Base-by-base conservation (phyloP, 2,329 filamentous ascomycete species). In the Trichocomaceae sp. region DNA sequence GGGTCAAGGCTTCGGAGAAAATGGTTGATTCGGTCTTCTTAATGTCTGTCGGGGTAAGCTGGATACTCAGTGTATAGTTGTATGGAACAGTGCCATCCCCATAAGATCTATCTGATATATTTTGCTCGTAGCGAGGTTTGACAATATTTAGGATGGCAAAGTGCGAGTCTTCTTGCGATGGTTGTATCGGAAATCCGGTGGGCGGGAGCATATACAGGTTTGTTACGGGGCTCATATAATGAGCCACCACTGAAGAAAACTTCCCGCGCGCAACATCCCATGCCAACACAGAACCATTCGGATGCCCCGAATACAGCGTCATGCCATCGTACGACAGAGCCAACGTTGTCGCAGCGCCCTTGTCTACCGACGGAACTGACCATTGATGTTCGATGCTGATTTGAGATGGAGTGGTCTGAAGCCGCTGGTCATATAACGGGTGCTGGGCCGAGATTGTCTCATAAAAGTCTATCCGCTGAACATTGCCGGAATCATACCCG, bases 261-360 rank as follows among this genome's bases (percentile, higher is more conserved):
- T 82, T 83, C 57, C 83, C 82, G 60, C 85, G 84, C 37, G 83
- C 83, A 23, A 92, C 79, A 66, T 89, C 88, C 92, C 92, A 97
- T 52, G 81, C 79, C 31, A 89, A 75, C 41, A 96, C 79, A 64
- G 87, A 88, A 50, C 92, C 92, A 62, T 81, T 87, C 17, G 81
- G 76, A 65, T 97, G 91, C 5, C 91, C 91, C 2, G 90, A 90
- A 23, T 96, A 71, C 20, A 96, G 75, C 7, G 79, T 81, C 44
- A 86, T 90, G 23, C 89, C 88, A 68, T 96, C 92, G 70, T 93
- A 91, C 65, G 83, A 91, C 52, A 95, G 72, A 19, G 81, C 80
- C 55, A 96, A 67, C 63, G 86, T 88, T 22, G 84, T 80, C 3
- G 81, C 81, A 12, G 82, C 77, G 12, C 88, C 88, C 19, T 81